Evolutionary conservation across 495 filamentous ascomycete genomes (phyloP).

Genomic region (Neurospora cerealis): DNA sequence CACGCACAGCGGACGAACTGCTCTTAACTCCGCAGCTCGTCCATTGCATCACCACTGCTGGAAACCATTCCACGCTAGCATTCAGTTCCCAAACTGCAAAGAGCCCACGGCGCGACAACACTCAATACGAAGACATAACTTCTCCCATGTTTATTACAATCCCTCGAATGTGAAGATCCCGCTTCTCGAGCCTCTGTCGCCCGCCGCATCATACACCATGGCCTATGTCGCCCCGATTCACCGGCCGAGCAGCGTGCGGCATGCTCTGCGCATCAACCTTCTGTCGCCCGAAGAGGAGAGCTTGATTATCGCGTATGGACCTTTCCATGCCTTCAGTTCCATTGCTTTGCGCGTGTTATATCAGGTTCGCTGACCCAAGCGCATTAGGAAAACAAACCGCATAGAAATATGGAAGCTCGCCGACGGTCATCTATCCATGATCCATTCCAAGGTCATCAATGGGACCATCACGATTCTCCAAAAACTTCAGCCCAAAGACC

Average conservation of each 20-base stretch:
- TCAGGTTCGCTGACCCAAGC: not conserved
- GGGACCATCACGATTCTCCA: constrained; percentile 81
- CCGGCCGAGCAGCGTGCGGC: constrained; percentile 75
- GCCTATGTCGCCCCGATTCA: constrained; percentile 94
- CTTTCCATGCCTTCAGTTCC: not conserved
- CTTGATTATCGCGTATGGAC: constrained; percentile 73
- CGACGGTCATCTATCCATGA: constrained; percentile 30
- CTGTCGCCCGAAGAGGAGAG: constrained; percentile 64
- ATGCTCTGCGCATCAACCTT: constrained; percentile 74
- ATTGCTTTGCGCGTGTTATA: constrained; percentile 1
- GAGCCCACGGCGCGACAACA: not conserved
- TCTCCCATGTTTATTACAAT: not conserved
- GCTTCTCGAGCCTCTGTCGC: not conserved
- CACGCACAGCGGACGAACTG: not conserved
- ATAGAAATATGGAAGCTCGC: constrained; percentile 68
- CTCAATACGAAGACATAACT: not conserved
- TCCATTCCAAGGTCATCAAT: constrained; percentile 59
- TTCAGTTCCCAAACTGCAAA: not conserved
- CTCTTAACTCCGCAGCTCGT: not conserved
- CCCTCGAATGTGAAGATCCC: constrained; percentile 11
- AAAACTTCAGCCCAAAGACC: constrained; percentile 62
- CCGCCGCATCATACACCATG: constrained; percentile 42
- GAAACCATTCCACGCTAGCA: not conserved
- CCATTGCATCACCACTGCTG: not conserved
- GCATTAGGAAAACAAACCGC: constrained; percentile 72